Evolutionary conservation across 441 rosid species (phyloP).

Genomic region (Pelargonium australe): DNA sequence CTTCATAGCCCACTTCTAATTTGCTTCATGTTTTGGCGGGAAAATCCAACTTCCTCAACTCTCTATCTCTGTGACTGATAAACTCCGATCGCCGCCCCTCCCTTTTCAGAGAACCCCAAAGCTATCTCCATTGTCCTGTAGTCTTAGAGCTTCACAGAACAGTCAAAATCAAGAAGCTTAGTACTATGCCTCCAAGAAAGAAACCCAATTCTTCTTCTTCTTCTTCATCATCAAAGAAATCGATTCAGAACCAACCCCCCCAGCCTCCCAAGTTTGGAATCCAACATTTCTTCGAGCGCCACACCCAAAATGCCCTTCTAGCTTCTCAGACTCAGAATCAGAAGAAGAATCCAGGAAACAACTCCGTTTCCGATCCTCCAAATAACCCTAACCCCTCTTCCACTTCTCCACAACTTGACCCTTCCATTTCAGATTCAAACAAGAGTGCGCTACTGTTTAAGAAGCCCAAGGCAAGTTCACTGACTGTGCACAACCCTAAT

Average conservation of each 20-base stretch:
- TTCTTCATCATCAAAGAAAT: slow-evolving; percentile 26
- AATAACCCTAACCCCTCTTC: not conserved
- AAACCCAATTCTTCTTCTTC: slow-evolving; percentile 45
- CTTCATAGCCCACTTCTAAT: too few relatives aligned
- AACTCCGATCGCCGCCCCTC: too few relatives aligned
- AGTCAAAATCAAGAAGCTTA: not conserved
- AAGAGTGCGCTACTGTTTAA: slow-evolving; percentile 2
- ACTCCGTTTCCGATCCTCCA: not conserved
- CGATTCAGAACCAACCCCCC: slow-evolving; percentile 30
- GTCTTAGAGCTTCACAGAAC: too few relatives aligned
- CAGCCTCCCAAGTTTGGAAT: slow-evolving; percentile 69
- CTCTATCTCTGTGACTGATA: too few relatives aligned
- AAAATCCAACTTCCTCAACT: not conserved
- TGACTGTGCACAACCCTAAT: slow-evolving; percentile 2
- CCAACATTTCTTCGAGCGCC: slow-evolving; percentile 87
- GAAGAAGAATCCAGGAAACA: not conserved
- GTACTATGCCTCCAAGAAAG: slow-evolving; percentile 71
- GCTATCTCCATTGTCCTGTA: too few relatives aligned
- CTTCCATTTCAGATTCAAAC: not conserved
- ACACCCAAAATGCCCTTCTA: slow-evolving; percentile 40
- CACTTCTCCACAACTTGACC: not conserved
- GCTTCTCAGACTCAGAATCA: slow-evolving; percentile 7
- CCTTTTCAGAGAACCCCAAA: too few relatives aligned
- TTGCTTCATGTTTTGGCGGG: slow-evolving; percentile 18
- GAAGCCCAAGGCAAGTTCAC: not conserved